A percentile compares a stretch with the other conserved stretches of the same genome.
Conservation (phyloP, 306 rosid genomes). For the Trifolium pratense region DNA sequence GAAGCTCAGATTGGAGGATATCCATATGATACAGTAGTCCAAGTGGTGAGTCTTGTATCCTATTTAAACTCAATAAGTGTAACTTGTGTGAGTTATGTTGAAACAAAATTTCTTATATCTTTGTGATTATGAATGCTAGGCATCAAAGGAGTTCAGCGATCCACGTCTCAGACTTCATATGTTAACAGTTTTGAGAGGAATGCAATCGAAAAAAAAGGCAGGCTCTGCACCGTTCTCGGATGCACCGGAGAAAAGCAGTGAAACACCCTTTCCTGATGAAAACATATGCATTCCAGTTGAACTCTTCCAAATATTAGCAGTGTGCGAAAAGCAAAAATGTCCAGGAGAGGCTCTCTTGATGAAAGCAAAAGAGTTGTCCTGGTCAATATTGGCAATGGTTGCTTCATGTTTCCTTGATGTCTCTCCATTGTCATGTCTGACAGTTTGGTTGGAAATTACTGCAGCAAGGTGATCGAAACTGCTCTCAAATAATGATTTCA, state of each 20-base stretch:
- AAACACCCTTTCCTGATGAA: conserved; percentile 62
- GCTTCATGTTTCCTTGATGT: conserved; percentile 94
- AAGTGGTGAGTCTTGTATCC: conserved; percentile 59
- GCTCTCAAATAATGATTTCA: conserved; percentile 39
- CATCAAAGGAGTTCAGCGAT: conserved; percentile 90
- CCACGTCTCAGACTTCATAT: conserved; percentile 84
- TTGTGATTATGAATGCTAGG: conserved; percentile 58
- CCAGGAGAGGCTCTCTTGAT: conserved; percentile 86
- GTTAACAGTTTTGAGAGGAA: conserved; percentile 83
- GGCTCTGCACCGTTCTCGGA: conserved; percentile 63
- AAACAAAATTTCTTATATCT: conserved; percentile 28
- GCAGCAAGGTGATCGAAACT: conserved; percentile 81
- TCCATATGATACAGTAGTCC: conserved; percentile 73
- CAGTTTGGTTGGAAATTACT: conserved; percentile 95
- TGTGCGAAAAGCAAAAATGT: conserved; percentile 74
- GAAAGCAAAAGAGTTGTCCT: conserved; percentile 93
- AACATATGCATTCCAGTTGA: conserved; percentile 75
- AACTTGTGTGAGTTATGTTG: conserved; percentile 2
- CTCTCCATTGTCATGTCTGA: conserved; percentile 85
- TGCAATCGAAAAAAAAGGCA: conserved; percentile 78
- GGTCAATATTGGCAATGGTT: conserved; percentile 94
- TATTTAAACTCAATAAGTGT: conserved; percentile 20
- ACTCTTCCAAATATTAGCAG: conserved; percentile 86
- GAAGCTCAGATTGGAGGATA: conserved; percentile 96
- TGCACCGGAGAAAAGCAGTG: conserved; percentile 59